Percentiles rank a stretch among this genome's conserved stretches.
Conservation (phyloP, 2,329 filamentous ascomycete genomes). For the Huntiella bhutanensis region DNA sequence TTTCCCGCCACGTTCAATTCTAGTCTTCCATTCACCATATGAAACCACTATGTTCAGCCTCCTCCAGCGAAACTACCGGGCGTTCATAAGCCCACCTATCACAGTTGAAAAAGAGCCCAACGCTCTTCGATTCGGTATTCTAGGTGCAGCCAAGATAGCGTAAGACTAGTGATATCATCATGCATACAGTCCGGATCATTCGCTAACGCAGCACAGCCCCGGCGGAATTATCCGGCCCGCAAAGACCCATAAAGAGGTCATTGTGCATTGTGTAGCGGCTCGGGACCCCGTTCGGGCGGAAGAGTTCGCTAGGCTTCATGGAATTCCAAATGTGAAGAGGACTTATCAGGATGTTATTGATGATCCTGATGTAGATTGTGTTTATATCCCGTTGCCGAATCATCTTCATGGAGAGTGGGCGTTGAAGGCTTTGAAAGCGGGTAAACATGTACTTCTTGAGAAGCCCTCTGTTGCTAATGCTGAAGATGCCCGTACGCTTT, state of each 20-base stretch:
- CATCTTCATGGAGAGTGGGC: slow-evolving; percentile 27
- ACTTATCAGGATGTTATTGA: slow-evolving; percentile 26
- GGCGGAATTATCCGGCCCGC: slow-evolving; percentile 28
- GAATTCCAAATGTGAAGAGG: slow-evolving; percentile 29
- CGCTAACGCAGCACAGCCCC: slow-evolving; percentile 16
- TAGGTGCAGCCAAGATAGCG: slow-evolving; percentile 22
- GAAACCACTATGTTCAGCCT: background rate
- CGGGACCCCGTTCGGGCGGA: slow-evolving; percentile 27
- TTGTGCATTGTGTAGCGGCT: slow-evolving; percentile 33
- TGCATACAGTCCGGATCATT: no score
- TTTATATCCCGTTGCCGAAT: slow-evolving; percentile 31
- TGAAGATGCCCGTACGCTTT: slow-evolving; percentile 26
- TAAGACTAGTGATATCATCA: background rate
- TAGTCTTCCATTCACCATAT: no score
- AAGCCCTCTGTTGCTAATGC: slow-evolving; percentile 7
- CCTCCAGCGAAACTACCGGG: slow-evolving; percentile 1
- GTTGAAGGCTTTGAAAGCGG: slow-evolving; percentile 23
- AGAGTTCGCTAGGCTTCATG: slow-evolving; percentile 30
- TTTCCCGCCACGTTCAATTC: no score
- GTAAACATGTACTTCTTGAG: slow-evolving; percentile 27
- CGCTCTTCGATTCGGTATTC: slow-evolving; percentile 22
- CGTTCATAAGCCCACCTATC: background rate
- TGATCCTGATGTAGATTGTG: slow-evolving; percentile 23
- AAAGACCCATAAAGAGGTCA: slow-evolving; percentile 32
- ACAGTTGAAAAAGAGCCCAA: slow-evolving; percentile 10